Conservation (phyloP, 2,329 filamentous ascomycete genomes). For the Zymoseptoria pseudotritici region DNA sequence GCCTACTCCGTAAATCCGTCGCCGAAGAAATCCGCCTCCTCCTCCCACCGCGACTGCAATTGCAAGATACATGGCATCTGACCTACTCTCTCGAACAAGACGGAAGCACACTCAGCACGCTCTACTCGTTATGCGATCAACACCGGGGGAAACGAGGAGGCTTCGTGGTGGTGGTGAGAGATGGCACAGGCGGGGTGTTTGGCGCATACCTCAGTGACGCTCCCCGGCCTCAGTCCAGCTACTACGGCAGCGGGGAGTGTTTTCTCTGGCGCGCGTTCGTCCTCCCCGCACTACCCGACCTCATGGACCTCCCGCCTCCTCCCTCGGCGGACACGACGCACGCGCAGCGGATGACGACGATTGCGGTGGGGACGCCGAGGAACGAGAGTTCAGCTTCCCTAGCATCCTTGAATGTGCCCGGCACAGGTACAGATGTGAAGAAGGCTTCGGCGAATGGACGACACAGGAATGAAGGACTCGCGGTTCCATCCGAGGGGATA, state of each 20-base stretch:
- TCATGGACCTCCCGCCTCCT: slow-evolving; percentile 57
- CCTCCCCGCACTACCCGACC: slow-evolving; percentile 49
- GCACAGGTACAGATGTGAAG: slow-evolving; percentile 19
- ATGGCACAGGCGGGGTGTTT: slow-evolving; percentile 71
- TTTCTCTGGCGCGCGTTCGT: slow-evolving; percentile 78
- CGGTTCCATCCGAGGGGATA: slow-evolving; percentile 52
- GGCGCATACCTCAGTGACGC: slow-evolving; percentile 90
- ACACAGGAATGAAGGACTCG: not conserved
- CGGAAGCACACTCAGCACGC: slow-evolving; percentile 75
- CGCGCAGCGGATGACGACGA: slow-evolving; percentile 54
- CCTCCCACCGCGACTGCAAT: slow-evolving; percentile 75
- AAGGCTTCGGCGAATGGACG: slow-evolving; percentile 43
- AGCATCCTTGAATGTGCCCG: slow-evolving; percentile 21
- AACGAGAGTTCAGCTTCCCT: slow-evolving; percentile 23
- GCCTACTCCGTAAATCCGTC: slow-evolving; percentile 62
- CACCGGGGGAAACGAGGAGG: slow-evolving; percentile 65
- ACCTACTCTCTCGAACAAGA: slow-evolving; percentile 88
- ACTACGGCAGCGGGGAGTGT: slow-evolving; percentile 94
- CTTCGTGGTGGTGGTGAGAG: slow-evolving; percentile 81
- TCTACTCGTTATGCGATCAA: slow-evolving; percentile 71
- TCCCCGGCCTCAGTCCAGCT: slow-evolving; percentile 71
- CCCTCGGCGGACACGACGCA: slow-evolving; percentile 61
- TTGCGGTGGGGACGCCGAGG: slow-evolving; percentile 27
- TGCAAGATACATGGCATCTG: slow-evolving; percentile 79
- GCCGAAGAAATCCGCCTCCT: slow-evolving; percentile 91